These are phyloP conservation scores for Byssochlamys sp. DNA, from an alignment of 2,329 filamentous ascomycete species.

Conservation along the genomic window DNA sequence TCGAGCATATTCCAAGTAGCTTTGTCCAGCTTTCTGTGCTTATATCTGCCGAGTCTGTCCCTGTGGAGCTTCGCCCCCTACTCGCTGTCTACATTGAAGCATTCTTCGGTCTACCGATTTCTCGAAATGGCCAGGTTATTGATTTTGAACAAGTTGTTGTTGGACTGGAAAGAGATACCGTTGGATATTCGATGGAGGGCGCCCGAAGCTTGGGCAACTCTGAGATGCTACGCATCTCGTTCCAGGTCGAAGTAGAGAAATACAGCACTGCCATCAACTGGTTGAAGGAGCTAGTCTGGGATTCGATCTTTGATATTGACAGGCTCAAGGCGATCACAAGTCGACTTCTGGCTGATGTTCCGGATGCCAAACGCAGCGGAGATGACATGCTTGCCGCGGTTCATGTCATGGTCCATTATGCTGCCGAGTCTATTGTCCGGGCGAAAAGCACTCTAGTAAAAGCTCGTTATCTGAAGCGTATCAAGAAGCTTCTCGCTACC, in stretches of 20 bases:
- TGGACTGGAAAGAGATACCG: conserved; percentile 80
- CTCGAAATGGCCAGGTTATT: conserved; percentile 62
- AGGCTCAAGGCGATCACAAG: conserved; percentile 55
- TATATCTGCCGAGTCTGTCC: conserved; percentile 66
- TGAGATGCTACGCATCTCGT: conserved; percentile 70
- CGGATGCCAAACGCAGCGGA: conserved; percentile 81
- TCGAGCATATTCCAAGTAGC: conserved; percentile 84
- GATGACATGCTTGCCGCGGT: conserved; percentile 50
- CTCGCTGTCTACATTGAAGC: conserved; percentile 77
- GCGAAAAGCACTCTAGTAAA: conserved; percentile 77
- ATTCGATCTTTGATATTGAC: conserved; percentile 74
- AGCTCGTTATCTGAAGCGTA: conserved; percentile 73
- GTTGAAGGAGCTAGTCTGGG: conserved; percentile 77
- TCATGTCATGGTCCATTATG: conserved; percentile 68
- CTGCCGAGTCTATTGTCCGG: conserved; percentile 64
- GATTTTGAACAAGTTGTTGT: conserved; percentile 89
- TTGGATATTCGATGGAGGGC: conserved; percentile 66
- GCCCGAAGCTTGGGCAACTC: conserved; percentile 62
- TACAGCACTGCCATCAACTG: conserved; percentile 73
- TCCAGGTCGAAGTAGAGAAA: conserved; percentile 81
- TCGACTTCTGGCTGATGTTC: conserved; percentile 82
- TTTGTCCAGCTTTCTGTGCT: conserved; percentile 80
- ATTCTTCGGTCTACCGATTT: conserved; percentile 87
- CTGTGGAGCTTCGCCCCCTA: conserved; percentile 73
- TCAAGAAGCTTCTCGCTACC: conserved; percentile 69